These are phyloP conservation scores for Fusarium haematococcum DNA, from an alignment of 2,329 filamentous ascomycete species.

Conservation along the genomic window DNA sequence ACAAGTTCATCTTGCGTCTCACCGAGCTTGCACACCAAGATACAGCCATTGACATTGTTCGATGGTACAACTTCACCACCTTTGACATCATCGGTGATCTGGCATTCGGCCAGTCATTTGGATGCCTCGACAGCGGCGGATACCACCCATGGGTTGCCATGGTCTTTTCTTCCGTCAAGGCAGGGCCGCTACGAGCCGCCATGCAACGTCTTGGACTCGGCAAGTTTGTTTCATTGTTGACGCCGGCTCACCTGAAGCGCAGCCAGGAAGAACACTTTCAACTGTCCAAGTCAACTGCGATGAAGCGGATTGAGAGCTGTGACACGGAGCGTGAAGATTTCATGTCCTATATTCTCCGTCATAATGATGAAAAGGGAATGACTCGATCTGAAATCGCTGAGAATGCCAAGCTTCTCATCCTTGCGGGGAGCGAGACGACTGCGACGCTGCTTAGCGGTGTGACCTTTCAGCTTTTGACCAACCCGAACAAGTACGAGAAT, in stretches of 20 bases:
- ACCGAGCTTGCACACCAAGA: neutral
- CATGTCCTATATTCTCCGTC: neutral
- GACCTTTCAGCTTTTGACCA: neutral
- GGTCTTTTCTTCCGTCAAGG: neutral
- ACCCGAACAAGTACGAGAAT: neutral
- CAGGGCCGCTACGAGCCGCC: neutral
- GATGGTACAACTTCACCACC: neutral
- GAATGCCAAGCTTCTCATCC: slow-evolving; percentile 3
- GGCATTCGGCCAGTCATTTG: neutral
- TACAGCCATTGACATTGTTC: neutral
- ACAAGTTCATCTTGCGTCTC: neutral
- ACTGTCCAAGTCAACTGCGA: neutral
- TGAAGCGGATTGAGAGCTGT: neutral
- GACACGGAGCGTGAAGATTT: neutral
- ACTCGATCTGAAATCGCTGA: neutral
- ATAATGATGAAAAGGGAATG: neutral
- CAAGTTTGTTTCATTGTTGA: neutral
- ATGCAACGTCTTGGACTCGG: neutral
- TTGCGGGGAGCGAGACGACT: slow-evolving; percentile 10
- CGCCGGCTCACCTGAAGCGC: neutral
- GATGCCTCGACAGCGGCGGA: neutral
- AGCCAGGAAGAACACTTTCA: neutral
- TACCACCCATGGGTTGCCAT: neutral
- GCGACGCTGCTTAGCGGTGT: slow-evolving; percentile 10
- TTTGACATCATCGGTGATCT: neutral